phyloP scores from a whole-genome alignment of 768 basidiomycete genomes.

The Sporobolomyces roseus region DNA sequence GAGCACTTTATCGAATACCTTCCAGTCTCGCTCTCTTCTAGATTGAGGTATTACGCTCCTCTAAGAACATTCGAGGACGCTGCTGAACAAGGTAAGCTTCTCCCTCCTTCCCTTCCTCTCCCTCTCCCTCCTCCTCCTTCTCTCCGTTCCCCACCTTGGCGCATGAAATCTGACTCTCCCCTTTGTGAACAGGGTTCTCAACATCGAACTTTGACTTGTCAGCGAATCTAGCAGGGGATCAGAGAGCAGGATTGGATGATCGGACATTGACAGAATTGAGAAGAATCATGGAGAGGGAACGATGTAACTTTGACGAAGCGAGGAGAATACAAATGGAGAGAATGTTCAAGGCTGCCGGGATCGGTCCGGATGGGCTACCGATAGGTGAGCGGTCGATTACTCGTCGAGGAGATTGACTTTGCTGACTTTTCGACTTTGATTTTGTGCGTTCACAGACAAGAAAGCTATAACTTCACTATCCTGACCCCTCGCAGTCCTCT shows the following conservation, averaged over 20 bases:
- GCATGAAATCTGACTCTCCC: not conserved
- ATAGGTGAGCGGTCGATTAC: conserved; percentile 20
- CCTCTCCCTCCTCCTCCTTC: not conserved
- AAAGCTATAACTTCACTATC: conserved; percentile 33
- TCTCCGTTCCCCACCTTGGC: not conserved
- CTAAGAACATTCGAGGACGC: conserved; percentile 40
- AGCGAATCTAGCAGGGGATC: conserved; percentile 31
- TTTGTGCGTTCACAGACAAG: not conserved
- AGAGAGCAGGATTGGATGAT: conserved; percentile 38
- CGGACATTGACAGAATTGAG: conserved; percentile 39
- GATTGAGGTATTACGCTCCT: conserved; percentile 41
- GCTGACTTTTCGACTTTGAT: not conserved
- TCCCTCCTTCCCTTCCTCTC: not conserved
- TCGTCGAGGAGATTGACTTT: not conserved
- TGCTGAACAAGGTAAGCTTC: conserved; percentile 31
- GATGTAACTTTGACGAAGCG: conserved; percentile 35
- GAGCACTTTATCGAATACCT: conserved; percentile 31
- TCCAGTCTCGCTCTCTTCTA: conserved; percentile 31
- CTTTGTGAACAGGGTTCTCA: conserved; percentile 28
- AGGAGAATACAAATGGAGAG: conserved; percentile 19
- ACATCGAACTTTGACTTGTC: conserved; percentile 36
- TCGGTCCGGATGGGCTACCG: conserved; percentile 34
- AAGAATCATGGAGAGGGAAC: conserved; percentile 41
- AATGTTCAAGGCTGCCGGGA: conserved; percentile 34
- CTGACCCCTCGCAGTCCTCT: too few species aligned